These are phyloP conservation scores for Candida freyschussii DNA, from an alignment of 1,139 yeast genomes.

Conservation along the genomic window DNA sequence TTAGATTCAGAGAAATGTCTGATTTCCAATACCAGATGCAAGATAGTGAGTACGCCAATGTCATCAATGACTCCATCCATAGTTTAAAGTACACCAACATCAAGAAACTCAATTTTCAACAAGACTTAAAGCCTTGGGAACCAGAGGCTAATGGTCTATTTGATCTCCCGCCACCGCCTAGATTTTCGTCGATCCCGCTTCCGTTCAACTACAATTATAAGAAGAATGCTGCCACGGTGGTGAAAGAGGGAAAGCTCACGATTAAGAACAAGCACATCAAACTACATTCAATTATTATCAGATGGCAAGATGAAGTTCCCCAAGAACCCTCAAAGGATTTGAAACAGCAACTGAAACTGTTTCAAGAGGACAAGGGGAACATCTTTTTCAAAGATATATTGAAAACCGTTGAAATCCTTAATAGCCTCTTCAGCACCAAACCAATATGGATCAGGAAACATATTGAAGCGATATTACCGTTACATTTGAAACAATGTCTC, in stretches of 20 bases:
- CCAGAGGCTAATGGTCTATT: constrained; percentile 24
- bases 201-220: constrained; percentile 72
- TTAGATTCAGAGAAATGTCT: constrained; percentile 77
- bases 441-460: constrained; percentile 89
- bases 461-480: constrained; percentile 54
- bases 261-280: constrained; percentile 35
- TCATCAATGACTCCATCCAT: constrained; percentile 38
- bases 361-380: constrained; percentile 13
- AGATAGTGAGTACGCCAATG: constrained; percentile 45
- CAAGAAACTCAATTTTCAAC: constrained; percentile 27
- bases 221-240: constrained; percentile 49
- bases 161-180: constrained; percentile 83
- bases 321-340: constrained; percentile 38
- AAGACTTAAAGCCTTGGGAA: constrained; percentile 23
- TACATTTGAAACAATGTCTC: constrained; percentile 45
- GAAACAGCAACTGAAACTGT: constrained; percentile 30
- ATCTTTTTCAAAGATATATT: constrained; percentile 20
- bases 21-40: constrained; percentile 78
- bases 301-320: constrained; percentile 45
- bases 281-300: constrained; percentile 42
- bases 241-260: constrained; percentile 50
- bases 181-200: constrained; percentile 67
- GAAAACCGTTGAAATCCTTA: constrained; percentile 42
- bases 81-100: constrained; percentile 37
- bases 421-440: constrained; percentile 53